Evolutionary conservation across 2,329 filamentous ascomycete species (phyloP).

Genomic region (Aspergillus uvarum): DNA sequence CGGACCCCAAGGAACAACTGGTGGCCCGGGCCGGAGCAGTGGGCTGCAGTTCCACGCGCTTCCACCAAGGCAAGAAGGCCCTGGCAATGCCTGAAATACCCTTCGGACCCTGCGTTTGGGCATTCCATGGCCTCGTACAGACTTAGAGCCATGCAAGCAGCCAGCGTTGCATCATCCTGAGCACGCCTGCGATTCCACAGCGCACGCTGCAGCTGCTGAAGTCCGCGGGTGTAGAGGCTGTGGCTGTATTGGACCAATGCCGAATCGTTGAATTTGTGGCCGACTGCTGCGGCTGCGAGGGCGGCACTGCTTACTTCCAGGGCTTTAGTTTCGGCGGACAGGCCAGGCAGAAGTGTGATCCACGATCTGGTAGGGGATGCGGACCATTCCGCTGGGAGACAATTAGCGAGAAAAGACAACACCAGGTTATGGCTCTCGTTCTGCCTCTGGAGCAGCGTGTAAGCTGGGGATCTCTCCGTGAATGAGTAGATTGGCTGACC

Average conservation of each 20-base stretch:
- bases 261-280: constrained; percentile 7
- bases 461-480: neutral
- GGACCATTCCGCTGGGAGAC: constrained; percentile 15
- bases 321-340: constrained; percentile 25
- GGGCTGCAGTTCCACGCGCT: constrained; percentile 33
- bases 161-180: constrained; percentile 37
- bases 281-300: neutral
- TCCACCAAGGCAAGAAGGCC: constrained; percentile 35
- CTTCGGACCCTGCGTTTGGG: constrained; percentile 29
- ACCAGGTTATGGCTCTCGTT: constrained; percentile 30
- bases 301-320: constrained; percentile 22
- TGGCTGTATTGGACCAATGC: constrained; percentile 27
- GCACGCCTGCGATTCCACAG: constrained; percentile 32
- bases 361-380: constrained; percentile 21
- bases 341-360: constrained; percentile 28
- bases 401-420: constrained; percentile 25
- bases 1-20: constrained; percentile 35
- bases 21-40: constrained; percentile 34
- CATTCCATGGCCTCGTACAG: constrained; percentile 41
- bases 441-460: constrained; percentile 5
- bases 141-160: constrained; percentile 37
- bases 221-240: constrained; percentile 34
- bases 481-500: neutral
- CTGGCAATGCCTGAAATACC: constrained; percentile 33
- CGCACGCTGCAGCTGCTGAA: constrained; percentile 38